Base-by-base conservation (phyloP, 2,329 filamentous ascomycete species). In the Simplicillium aogashimaense region DNA sequence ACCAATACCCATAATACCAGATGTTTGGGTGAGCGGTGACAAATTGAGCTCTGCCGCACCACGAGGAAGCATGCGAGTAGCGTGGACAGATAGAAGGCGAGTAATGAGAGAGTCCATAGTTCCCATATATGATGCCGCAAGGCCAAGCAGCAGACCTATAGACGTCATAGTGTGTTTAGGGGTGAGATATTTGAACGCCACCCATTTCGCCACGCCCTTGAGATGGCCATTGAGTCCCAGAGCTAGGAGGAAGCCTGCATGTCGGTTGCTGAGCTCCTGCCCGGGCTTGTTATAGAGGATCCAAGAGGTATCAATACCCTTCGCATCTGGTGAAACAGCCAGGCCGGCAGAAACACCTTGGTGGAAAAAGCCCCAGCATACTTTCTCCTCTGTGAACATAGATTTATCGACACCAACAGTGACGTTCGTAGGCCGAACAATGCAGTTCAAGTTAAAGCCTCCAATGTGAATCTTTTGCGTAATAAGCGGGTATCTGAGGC, bases 111-210 rank as follows among this genome's bases (percentile, higher is more conserved):
- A 92, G 58, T 98, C 92, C 90, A 97, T 97, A 3, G 89, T 97
- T 1, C 94, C 92, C 49, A 95, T 72, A 56, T 95, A 94, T 1
- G 92, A 97, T 18, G 86, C 92, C 8, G 92, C 89, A 14, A 98
- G 70, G 1, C 92, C 92, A 1, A 98, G 70, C 3, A 98, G 71
- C n/a, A 98, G 69, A 9, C 92, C 92, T 40, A 98, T 90, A 1
- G 92, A 97, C 17, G 92, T 97, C 92, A 98, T 98, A 18, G 89
- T 94, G 60, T 98, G 94, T 55, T 98, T 98, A 2, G 92, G 90
- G 0, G 92, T 98, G n/a, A 98, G 69, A 51, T 98, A 98, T 56
- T 95, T 97, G 73, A 97, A 98, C 8, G 89, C 90, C 34, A 98
- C 83, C 90, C 92, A 98, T 65, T 97, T 97, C 3, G 92, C 92